phyloP scores from a whole-genome alignment of 2,329 filamentous ascomycete genomes.

The Sporothrix euskadiensis region DNA sequence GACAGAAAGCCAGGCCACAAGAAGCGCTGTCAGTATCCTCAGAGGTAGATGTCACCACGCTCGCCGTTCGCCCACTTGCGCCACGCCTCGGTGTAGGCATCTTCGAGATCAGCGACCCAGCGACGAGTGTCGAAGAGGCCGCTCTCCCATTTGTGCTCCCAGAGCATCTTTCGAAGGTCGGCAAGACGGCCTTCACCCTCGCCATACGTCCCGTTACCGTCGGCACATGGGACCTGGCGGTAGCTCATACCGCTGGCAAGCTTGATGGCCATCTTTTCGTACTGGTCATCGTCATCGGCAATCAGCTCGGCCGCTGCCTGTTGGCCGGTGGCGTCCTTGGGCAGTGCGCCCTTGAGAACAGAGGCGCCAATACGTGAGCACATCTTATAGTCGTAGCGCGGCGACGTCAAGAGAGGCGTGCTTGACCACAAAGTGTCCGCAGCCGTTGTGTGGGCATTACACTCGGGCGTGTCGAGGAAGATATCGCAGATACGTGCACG shows the following conservation, averaged over 20 bases:
- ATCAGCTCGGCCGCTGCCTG: constrained; percentile 74
- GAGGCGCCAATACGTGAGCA: constrained; percentile 97
- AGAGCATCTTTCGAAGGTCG: constrained; percentile 78
- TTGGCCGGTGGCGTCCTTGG: constrained; percentile 66
- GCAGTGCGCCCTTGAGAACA: constrained; percentile 86
- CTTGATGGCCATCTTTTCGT: constrained; percentile 73
- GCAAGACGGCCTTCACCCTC: constrained; percentile 68
- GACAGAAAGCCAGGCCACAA: not conserved
- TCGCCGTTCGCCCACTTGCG: constrained; percentile 79
- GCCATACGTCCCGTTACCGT: constrained; percentile 45
- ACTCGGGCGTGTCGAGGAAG: constrained; percentile 96
- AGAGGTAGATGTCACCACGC: constrained; percentile 89
- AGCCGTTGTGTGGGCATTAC: constrained; percentile 96
- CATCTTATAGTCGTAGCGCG: constrained; percentile 97
- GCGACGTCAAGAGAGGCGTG: constrained; percentile 85
- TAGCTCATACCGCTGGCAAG: constrained; percentile 68
- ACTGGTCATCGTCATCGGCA: constrained; percentile 74
- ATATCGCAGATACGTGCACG: constrained; percentile 89
- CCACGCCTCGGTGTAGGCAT: constrained; percentile 88
- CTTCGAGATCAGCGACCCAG: constrained; percentile 89
- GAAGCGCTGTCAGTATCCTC: not conserved
- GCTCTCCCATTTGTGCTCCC: constrained; percentile 80
- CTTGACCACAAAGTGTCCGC: constrained; percentile 96
- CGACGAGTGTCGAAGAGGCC: constrained; percentile 86
- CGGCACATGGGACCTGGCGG: constrained; percentile 31